Conservation (phyloP, 2,329 filamentous ascomycete species). For the Cryphonectria carpinicola region DNA sequence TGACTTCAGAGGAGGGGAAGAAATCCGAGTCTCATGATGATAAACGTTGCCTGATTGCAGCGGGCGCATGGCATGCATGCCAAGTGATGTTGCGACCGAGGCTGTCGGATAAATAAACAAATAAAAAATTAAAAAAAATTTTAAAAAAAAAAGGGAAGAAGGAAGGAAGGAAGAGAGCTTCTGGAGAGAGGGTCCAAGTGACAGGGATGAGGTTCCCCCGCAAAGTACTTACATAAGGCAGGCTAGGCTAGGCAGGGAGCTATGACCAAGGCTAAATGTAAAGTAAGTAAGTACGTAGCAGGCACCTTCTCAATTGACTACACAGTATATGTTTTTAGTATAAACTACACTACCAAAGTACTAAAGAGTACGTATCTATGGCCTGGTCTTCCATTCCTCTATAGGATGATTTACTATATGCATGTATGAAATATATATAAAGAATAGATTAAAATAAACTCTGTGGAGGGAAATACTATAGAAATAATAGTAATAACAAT, state of each 20-base stretch:
- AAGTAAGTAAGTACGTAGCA: neutral
- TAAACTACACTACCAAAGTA: no score
- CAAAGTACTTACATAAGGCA: neutral
- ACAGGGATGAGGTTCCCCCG: constrained; percentile 13
- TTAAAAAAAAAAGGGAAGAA: neutral
- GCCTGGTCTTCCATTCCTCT: no score
- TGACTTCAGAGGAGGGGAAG: neutral
- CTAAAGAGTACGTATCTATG: no score
- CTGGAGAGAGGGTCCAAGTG: neutral
- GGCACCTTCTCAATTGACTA: neutral
- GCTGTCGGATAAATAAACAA: neutral
- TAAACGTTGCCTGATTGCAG: neutral
- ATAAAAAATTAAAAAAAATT: neutral
- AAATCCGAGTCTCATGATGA: neutral
- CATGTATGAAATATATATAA: neutral
- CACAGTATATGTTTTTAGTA: neutral
- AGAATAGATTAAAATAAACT: neutral
- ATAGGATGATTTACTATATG: no score
- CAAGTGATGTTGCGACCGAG: neutral
- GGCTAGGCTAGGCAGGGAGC: neutral
- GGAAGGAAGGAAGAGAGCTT: neutral
- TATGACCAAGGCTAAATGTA: neutral
- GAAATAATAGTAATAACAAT: no score
- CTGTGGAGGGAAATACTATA: no score
- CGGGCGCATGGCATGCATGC: neutral